Evolutionary conservation across 2,329 filamentous ascomycete genomes (phyloP).

Genomic region (Mycogone perniciosa): DNA sequence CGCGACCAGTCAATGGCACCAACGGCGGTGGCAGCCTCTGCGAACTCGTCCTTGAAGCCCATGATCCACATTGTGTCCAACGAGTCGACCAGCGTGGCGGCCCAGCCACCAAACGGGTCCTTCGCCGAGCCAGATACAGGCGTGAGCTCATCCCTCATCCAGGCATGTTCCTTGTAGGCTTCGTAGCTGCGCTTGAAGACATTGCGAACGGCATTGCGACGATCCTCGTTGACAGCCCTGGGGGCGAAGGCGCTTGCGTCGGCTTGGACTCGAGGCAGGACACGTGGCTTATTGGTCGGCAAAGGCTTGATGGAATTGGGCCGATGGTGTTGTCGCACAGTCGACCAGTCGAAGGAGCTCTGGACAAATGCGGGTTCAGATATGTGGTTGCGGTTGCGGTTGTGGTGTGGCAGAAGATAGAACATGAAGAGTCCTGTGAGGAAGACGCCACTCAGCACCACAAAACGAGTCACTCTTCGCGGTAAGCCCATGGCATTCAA

Average conservation of each 20-base stretch:
- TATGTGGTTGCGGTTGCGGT: neutral
- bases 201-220: slow-evolving; percentile 34
- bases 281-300: slow-evolving; percentile 20
- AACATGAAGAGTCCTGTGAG: slow-evolving; percentile 19
- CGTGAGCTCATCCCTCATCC: slow-evolving; percentile 47
- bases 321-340: slow-evolving; percentile 22
- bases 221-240: slow-evolving; percentile 17
- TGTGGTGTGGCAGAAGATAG: slow-evolving; percentile 15
- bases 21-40: slow-evolving; percentile 44
- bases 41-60: slow-evolving; percentile 51
- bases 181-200: slow-evolving; percentile 41
- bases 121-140: slow-evolving; percentile 41
- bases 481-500: slow-evolving; percentile 19
- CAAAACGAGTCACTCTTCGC: slow-evolving; percentile 18
- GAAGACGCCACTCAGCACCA: slow-evolving; percentile 17
- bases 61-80: slow-evolving; percentile 60
- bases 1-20: slow-evolving; percentile 46
- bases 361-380: slow-evolving; percentile 16
- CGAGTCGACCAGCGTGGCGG: slow-evolving; percentile 53
- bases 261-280: slow-evolving; percentile 27
- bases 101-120: slow-evolving; percentile 49
- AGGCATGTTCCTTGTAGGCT: slow-evolving; percentile 47
- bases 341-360: slow-evolving; percentile 28
- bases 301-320: slow-evolving; percentile 26
- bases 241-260: slow-evolving; percentile 17